phyloP scores from a whole-genome alignment of 306 rosid genomes.

The Vigna hirtella region DNA sequence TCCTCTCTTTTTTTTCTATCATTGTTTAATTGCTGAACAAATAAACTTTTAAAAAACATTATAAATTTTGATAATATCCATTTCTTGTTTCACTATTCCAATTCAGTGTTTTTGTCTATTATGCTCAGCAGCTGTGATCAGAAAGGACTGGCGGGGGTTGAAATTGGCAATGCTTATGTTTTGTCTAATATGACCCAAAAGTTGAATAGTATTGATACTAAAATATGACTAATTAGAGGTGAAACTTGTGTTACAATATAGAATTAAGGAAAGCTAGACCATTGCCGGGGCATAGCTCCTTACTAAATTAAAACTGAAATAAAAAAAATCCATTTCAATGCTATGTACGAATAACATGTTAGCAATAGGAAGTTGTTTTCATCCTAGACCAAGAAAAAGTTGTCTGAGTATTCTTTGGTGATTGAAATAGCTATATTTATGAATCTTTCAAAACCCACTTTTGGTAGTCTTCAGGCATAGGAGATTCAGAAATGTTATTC shows the following conservation, averaged over 20 bases:
- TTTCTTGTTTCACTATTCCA: slow-evolving; percentile 36
- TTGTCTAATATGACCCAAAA: too few species aligned
- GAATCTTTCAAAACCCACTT: slow-evolving; percentile 24
- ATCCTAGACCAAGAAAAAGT: background rate
- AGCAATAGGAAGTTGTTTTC: too few species aligned
- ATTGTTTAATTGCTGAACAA: background rate
- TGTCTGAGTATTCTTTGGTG: background rate
- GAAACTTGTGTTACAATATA: too few species aligned
- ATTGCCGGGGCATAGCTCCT: too few species aligned
- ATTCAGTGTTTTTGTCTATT: slow-evolving; percentile 36
- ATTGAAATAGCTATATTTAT: slow-evolving; percentile 29
- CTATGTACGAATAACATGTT: slow-evolving; percentile 20
- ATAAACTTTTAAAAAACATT: background rate
- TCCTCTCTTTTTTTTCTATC: background rate
- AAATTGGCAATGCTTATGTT: slow-evolving; percentile 4
- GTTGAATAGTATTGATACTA: background rate
- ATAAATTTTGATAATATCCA: background rate
- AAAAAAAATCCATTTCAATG: slow-evolving; percentile 1
- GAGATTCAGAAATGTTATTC: slow-evolving; percentile 21
- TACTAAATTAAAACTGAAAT: background rate
- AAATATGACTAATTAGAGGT: background rate
- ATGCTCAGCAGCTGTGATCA: slow-evolving; percentile 12
- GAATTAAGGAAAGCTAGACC: too few species aligned
- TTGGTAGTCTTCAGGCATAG: slow-evolving; percentile 31
- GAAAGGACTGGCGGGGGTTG: slow-evolving; percentile 7